These are phyloP conservation scores for Rhizopus sp. DNA, from an alignment of 371 early-diverging fungal genomes.

Conservation along the genomic window DNA sequence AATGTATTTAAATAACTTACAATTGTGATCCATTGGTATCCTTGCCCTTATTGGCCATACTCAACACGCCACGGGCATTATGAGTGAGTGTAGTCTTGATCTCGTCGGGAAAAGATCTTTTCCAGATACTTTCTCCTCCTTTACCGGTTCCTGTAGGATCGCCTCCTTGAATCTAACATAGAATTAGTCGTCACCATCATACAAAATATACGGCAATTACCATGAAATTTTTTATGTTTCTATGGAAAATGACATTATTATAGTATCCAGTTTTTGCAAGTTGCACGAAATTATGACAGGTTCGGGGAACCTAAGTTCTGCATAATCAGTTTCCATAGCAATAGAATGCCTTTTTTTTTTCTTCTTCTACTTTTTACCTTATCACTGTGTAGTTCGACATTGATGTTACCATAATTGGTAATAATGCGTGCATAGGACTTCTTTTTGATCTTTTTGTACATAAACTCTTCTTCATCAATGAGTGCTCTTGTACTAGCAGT, in stretches of 20 bases:
- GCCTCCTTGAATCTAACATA: slow-evolving; percentile 83
- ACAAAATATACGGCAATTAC: slow-evolving; percentile 25
- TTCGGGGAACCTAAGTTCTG: slow-evolving; percentile 65
- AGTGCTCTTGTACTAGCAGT: slow-evolving; percentile 71
- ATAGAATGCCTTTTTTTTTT: not conserved
- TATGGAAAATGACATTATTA: slow-evolving; percentile 80
- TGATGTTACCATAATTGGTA: slow-evolving; percentile 87
- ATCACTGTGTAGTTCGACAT: slow-evolving; percentile 86
- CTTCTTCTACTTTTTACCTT: slow-evolving; percentile 32
- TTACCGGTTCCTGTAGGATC: slow-evolving; percentile 92
- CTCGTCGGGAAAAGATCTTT: slow-evolving; percentile 80
- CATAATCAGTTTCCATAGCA: not conserved
- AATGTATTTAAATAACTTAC: slow-evolving; percentile 49
- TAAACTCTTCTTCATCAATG: slow-evolving; percentile 81
- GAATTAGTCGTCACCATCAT: not conserved
- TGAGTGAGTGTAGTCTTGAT: slow-evolving; percentile 77
- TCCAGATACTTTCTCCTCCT: slow-evolving; percentile 88
- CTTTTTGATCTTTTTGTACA: slow-evolving; percentile 77
- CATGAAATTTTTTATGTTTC: slow-evolving; percentile 92
- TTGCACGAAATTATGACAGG: slow-evolving; percentile 92
- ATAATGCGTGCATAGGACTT: slow-evolving; percentile 77
- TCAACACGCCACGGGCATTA: slow-evolving; percentile 74
- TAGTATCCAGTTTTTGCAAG: slow-evolving; percentile 86
- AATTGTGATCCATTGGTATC: slow-evolving; percentile 89
- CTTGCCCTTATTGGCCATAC: slow-evolving; percentile 91